Evolutionary conservation across 2,329 filamentous ascomycete species (phyloP).

Genomic region (Alternaria postmessia): DNA sequence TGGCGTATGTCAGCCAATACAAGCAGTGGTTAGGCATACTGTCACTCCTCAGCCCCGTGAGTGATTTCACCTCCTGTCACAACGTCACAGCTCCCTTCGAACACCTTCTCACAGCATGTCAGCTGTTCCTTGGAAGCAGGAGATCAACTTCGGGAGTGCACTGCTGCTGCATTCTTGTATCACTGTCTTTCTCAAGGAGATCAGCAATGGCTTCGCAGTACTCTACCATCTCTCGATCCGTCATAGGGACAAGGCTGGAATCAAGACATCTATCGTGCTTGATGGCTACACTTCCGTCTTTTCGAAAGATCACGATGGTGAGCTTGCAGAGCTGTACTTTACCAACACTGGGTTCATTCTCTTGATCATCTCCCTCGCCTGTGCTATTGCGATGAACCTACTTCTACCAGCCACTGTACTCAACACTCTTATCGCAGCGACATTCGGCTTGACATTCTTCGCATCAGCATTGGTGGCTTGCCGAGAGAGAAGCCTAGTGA

Average conservation of each 20-base stretch:
- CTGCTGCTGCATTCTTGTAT: constrained; percentile 1
- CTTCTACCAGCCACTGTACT: constrained; percentile 1
- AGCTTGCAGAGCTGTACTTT: constrained; percentile 13
- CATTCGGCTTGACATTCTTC: constrained; percentile 11
- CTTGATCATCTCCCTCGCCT: constrained; percentile 8
- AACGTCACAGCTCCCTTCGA: background rate
- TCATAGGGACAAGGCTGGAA: background rate
- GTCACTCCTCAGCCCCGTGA: background rate
- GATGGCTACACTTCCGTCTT: constrained; percentile 10
- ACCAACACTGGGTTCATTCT: constrained; percentile 13
- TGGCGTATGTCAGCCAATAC: background rate
- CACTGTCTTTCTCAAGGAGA: background rate
- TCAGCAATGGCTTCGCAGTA: background rate
- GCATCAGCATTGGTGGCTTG: constrained; percentile 11
- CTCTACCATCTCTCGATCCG: background rate
- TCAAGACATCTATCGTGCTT: constrained; percentile 1
- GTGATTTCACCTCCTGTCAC: background rate
- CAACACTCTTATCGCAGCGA: constrained; percentile 9
- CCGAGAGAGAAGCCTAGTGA: constrained; percentile 7
- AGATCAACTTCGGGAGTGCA: background rate
- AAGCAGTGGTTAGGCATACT: background rate
- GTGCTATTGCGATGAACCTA: constrained; percentile 12
- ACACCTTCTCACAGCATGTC: background rate
- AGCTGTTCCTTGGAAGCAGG: background rate
- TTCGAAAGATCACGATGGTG: constrained; percentile 9